Conservation (phyloP, 1,284 basidiomycete genomes). For the Apiotrichum brassicae region DNA sequence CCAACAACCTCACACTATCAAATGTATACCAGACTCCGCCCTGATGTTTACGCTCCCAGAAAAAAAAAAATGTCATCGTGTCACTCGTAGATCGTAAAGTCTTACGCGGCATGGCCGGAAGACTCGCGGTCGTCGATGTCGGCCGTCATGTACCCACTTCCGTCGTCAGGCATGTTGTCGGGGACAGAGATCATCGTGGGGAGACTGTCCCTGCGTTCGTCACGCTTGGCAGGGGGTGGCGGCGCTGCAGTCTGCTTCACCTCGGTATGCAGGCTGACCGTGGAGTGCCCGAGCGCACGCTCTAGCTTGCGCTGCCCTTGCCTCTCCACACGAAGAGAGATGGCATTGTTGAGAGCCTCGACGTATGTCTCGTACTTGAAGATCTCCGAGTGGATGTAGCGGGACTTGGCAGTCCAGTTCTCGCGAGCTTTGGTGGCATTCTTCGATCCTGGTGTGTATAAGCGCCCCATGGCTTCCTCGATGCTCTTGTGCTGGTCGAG, state of each 20-base stretch:
- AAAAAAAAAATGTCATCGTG: no score
- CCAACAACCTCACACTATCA: no score
- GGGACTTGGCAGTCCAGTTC: conserved; percentile 90
- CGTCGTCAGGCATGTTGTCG: neutral
- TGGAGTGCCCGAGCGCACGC: conserved; percentile 28
- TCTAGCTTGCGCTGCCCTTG: conserved; percentile 81
- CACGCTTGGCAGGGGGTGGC: no score
- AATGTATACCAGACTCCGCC: no score
- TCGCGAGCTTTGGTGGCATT: conserved; percentile 68
- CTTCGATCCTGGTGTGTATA: conserved; percentile 73
- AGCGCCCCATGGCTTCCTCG: conserved; percentile 68
- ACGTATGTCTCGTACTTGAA: conserved; percentile 96
- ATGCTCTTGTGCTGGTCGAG: conserved; percentile 76
- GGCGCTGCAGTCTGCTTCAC: neutral
- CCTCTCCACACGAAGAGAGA: conserved; percentile 71
- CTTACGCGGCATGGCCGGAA: no score
- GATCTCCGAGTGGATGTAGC: conserved; percentile 81
- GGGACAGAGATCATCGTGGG: neutral
- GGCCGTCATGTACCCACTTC: conserved; percentile 1
- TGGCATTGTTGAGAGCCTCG: conserved; percentile 73
- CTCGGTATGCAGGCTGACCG: conserved; percentile 6
- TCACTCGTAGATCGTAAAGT: no score
- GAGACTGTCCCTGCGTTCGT: neutral
- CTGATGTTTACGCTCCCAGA: no score
- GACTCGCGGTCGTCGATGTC: no score